Percentiles rank a stretch among this genome's conserved stretches.
phyloP scores from a whole-genome alignment of 2,329 filamentous ascomycete species.

The Cytospora chrysosperma region DNA sequence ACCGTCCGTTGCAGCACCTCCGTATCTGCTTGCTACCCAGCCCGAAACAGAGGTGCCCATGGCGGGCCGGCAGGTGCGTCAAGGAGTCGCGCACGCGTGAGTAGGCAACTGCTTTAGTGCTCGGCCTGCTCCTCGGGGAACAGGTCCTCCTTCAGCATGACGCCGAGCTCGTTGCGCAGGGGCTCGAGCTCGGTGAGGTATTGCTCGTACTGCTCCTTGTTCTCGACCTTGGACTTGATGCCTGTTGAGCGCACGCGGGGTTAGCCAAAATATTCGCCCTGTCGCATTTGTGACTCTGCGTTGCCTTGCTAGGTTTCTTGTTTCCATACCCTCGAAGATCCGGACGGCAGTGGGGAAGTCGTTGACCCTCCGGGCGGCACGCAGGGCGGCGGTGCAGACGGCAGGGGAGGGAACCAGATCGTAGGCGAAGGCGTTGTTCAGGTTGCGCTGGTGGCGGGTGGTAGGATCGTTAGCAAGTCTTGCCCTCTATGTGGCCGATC shows the following conservation, averaged over 20 bases:
- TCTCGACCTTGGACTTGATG: slow-evolving; percentile 99
- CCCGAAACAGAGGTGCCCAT: not conserved
- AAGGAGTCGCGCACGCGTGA: not conserved
- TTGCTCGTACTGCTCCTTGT: slow-evolving; percentile 94
- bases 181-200: slow-evolving; percentile 92
- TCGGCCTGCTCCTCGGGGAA: slow-evolving; percentile 67
- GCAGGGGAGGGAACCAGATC: slow-evolving; percentile 95
- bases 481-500: slow-evolving; percentile 3
- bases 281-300: not conserved
- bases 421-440: slow-evolving; percentile 99
- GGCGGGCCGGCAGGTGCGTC: not conserved
- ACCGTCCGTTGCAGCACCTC: not conserved
- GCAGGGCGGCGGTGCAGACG: slow-evolving; percentile 87
- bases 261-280: slow-evolving; percentile 3
- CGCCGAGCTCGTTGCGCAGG: slow-evolving; percentile 88
- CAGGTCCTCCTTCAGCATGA: slow-evolving; percentile 87
- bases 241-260: slow-evolving; percentile 52
- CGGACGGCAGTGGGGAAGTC: slow-evolving; percentile 98
- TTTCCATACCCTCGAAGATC: slow-evolving; percentile 91
- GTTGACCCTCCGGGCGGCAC: slow-evolving; percentile 92
- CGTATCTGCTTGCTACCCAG: not conserved
- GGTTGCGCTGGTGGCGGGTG: slow-evolving; percentile 60
- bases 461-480: slow-evolving; percentile 22
- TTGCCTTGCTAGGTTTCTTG: too few species aligned
- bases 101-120: slow-evolving; percentile 16